Conservation (phyloP, 306 rosid species). For the Trichosanthes cucumerina region DNA sequence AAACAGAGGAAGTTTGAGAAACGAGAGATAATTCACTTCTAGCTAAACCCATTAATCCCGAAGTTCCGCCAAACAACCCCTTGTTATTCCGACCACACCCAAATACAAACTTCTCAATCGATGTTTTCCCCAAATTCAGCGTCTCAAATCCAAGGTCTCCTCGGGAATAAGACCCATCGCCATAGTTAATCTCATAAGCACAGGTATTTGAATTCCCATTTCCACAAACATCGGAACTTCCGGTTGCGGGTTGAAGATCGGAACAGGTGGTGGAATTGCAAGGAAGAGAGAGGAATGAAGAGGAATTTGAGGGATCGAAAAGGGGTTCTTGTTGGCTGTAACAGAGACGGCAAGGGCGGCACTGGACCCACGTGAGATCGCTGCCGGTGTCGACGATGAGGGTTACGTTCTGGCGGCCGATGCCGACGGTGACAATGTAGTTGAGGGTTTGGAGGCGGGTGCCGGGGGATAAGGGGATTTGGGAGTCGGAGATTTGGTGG, state of each 20-base stretch:
- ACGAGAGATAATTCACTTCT: slow-evolving; percentile 59
- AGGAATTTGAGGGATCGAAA: slow-evolving; percentile 50
- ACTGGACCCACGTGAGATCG: slow-evolving; percentile 80
- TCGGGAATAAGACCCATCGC: slow-evolving; percentile 62
- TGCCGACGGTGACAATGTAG: slow-evolving; percentile 58
- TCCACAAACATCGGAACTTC: slow-evolving; percentile 39
- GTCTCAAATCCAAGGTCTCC: slow-evolving; percentile 50
- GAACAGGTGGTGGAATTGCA: slow-evolving; percentile 57
- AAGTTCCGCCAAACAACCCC: slow-evolving; percentile 74
- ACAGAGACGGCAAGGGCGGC: slow-evolving; percentile 67
- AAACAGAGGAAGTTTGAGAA: slow-evolving; percentile 46
- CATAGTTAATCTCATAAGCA: slow-evolving; percentile 47
- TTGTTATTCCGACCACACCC: slow-evolving; percentile 76
- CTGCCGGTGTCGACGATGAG: slow-evolving; percentile 90
- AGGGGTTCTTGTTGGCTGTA: slow-evolving; percentile 64
- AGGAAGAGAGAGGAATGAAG: slow-evolving; percentile 38
- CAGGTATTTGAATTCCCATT: slow-evolving; percentile 16
- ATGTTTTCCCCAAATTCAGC: slow-evolving; percentile 39
- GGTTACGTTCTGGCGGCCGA: slow-evolving; percentile 48
- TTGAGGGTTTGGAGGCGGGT: slow-evolving; percentile 47
- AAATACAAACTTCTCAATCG: slow-evolving; percentile 34
- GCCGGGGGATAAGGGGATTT: slow-evolving; percentile 61
- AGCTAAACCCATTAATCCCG: slow-evolving; percentile 76
- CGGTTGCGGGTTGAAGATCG: slow-evolving; percentile 31
- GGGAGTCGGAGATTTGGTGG: slow-evolving; percentile 37